Conservation (phyloP, 257 asterid species). For the Rubia yunnanensis region DNA sequence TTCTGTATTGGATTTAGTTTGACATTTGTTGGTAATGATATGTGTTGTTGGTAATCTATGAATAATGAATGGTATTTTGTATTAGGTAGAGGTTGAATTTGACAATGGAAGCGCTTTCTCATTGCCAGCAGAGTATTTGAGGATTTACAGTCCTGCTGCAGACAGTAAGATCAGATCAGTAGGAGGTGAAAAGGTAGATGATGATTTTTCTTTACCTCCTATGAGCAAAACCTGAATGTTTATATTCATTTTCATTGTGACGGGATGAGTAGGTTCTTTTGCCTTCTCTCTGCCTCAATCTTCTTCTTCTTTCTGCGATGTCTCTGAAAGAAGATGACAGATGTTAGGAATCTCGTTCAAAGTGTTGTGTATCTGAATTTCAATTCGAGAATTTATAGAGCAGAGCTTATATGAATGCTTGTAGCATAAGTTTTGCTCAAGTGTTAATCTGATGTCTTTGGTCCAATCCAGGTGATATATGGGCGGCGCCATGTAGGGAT, state of each 20-base stretch:
- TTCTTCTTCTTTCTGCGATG: conserved; percentile 2
- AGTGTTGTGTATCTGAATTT: background rate
- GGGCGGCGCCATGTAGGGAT: conserved; percentile 82
- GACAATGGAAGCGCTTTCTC: conserved; percentile 37
- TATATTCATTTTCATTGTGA: background rate
- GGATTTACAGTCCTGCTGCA: conserved; percentile 74
- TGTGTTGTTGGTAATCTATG: background rate
- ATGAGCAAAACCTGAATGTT: background rate
- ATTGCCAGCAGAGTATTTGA: conserved; percentile 75
- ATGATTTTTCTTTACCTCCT: conserved; percentile 2
- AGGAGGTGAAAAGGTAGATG: conserved; percentile 65
- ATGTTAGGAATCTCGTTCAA: background rate
- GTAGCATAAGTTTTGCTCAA: background rate
- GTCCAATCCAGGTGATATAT: conserved; percentile 50
- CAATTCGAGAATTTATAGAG: too few species aligned
- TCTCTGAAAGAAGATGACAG: background rate
- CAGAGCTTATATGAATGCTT: background rate
- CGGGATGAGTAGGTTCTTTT: background rate
- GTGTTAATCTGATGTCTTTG: background rate
- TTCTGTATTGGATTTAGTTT: background rate
- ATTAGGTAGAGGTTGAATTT: conserved; percentile 70
- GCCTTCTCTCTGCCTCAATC: background rate
- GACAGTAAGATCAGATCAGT: conserved; percentile 69
- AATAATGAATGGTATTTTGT: conserved; percentile 1
- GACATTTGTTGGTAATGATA: background rate